These are phyloP conservation scores for Citrullus mucosospermus DNA, from an alignment of 306 rosid genomes.

Conservation along the genomic window DNA sequence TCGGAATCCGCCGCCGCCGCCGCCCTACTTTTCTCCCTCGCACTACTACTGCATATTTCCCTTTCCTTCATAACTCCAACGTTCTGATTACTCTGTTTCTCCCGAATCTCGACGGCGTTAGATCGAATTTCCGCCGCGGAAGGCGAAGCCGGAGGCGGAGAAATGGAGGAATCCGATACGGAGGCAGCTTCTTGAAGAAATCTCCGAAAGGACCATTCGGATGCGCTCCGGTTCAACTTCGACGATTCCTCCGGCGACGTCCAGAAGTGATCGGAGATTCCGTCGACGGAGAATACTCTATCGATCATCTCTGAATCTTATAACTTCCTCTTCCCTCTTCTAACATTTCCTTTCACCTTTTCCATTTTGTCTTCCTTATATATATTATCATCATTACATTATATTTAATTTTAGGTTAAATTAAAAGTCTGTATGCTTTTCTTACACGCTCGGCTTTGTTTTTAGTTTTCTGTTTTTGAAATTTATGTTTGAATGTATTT, in stretches of 20 bases:
- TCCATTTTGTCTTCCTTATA: no score
- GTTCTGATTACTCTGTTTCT: not conserved
- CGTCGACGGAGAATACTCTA: conserved; percentile 58
- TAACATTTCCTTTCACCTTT: not conserved
- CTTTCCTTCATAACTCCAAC: no score
- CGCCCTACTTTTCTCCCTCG: no score
- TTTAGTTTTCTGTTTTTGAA: no score
- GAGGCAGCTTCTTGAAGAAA: conserved; percentile 45
- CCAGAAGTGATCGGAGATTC: conserved; percentile 54
- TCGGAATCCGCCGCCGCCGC: no score
- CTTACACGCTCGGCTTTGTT: no score
- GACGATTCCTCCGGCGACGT: conserved; percentile 23
- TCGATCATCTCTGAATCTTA: conserved; percentile 32
- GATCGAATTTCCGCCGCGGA: not conserved
- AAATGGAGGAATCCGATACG: conserved; percentile 18
- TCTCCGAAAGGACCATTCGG: conserved; percentile 82
- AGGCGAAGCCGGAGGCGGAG: conserved; percentile 21
- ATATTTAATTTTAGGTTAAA: not conserved
- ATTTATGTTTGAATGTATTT: no score
- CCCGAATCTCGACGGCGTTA: conserved; percentile 4
- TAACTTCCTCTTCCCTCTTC: no score
- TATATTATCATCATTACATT: no score
- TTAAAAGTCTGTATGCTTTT: no score
- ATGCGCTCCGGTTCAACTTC: conserved; percentile 56
- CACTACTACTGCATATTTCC: no score